phyloP scores from a whole-genome alignment of 2,329 filamentous ascomycete species.

The Trichoderma simmonsii region DNA sequence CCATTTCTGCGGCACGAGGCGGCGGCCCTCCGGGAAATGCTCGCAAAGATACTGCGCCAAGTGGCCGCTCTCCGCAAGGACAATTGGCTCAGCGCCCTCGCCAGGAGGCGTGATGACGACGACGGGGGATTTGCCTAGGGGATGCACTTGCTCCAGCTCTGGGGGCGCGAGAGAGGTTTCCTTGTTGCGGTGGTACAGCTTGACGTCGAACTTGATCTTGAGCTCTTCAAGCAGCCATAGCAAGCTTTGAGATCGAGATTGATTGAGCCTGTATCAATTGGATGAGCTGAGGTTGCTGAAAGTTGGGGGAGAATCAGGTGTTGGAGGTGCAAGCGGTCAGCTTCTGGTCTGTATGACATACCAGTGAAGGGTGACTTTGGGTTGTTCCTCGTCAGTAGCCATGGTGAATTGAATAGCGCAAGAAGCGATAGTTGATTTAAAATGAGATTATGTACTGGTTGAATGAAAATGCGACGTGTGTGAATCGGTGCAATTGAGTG shows the following conservation, averaged over 20 bases:
- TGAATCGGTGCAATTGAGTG: background rate
- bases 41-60: constrained; percentile 82
- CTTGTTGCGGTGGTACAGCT: constrained; percentile 69
- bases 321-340: background rate
- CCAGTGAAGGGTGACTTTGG: constrained; percentile 64
- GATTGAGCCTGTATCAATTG: constrained; percentile 62
- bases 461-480: background rate
- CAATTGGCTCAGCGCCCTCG: constrained; percentile 42
- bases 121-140: constrained; percentile 82
- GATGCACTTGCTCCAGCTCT: constrained; percentile 74
- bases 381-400: constrained; percentile 31
- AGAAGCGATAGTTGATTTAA: background rate
- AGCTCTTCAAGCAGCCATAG: constrained; percentile 86
- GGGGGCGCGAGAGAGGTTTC: constrained; percentile 66
- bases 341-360: constrained; percentile 30
- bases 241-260: constrained; percentile 78
- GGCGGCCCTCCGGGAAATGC: constrained; percentile 47
- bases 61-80: constrained; percentile 77
- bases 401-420: background rate
- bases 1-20: constrained; percentile 52
- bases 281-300: background rate
- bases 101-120: constrained; percentile 58
- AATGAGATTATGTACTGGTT: background rate
- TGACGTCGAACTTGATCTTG: constrained; percentile 72
- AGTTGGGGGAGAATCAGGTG: background rate